These are phyloP conservation scores for Monotropa hypopitys DNA, from an alignment of 179 eudicot genomes.

Conservation along the genomic window DNA sequence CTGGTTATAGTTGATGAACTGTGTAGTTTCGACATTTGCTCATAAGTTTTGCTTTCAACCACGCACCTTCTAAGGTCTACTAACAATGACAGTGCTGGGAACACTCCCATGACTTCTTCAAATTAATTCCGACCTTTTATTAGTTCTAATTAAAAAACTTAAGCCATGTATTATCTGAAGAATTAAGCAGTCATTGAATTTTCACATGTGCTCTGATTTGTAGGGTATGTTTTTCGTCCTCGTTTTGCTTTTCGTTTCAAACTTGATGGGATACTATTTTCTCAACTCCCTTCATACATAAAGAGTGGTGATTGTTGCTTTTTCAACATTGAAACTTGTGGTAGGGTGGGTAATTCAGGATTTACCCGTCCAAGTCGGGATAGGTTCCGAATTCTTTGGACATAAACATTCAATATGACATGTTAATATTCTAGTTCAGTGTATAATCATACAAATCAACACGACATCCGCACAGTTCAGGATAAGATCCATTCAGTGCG, in stretches of 20 bases:
- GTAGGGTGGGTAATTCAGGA: too few relatives aligned
- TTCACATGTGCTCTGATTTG: conserved; percentile 4
- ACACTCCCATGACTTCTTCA: not conserved
- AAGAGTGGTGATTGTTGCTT: conserved; percentile 73
- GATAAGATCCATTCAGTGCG: too few relatives aligned
- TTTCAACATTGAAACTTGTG: conserved; percentile 42
- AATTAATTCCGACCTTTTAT: not conserved
- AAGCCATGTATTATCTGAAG: not conserved
- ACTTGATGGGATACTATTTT: conserved; percentile 69
- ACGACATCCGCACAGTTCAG: too few relatives aligned
- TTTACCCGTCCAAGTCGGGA: too few relatives aligned
- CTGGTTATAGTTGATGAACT: not conserved
- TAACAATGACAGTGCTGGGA: too few relatives aligned
- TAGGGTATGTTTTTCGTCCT: conserved; percentile 83
- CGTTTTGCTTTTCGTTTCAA: conserved; percentile 62
- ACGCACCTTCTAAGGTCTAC: not conserved
- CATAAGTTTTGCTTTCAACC: not conserved
- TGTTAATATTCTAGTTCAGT: too few relatives aligned
- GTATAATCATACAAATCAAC: too few relatives aligned
- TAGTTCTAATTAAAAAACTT: not conserved
- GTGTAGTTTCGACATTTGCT: not conserved
- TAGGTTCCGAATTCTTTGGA: too few relatives aligned
- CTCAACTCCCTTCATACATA: conserved; percentile 52
- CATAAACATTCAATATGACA: too few relatives aligned
- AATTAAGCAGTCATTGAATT: not conserved